phyloP scores from a whole-genome alignment of 768 basidiomycete species.

The Xerocomellus amylosporus region DNA sequence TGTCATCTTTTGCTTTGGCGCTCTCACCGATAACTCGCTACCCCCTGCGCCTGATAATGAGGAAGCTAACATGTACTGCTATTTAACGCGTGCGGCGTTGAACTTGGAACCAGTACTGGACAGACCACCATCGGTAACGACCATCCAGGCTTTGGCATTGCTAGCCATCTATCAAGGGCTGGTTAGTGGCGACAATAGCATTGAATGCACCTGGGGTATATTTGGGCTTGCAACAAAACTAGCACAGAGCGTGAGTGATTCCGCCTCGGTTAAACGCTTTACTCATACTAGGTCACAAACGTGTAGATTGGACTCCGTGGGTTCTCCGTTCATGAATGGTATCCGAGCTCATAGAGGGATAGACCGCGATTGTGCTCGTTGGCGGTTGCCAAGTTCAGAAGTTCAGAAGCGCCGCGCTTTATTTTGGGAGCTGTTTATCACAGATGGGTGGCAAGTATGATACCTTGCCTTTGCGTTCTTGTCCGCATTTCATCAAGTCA shows the following conservation, averaged over 20 bases:
- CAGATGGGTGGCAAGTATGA: constrained; percentile 70
- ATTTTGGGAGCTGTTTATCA: constrained; percentile 74
- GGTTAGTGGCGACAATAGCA: constrained; percentile 64
- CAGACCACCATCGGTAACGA: constrained; percentile 66
- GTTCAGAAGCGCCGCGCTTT: constrained; percentile 69
- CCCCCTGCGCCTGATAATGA: constrained; percentile 53
- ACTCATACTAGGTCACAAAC: constrained; percentile 2
- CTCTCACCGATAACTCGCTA: constrained; percentile 52
- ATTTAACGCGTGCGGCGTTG: constrained; percentile 62
- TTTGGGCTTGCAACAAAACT: constrained; percentile 65
- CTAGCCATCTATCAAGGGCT: constrained; percentile 73
- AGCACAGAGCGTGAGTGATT: constrained; percentile 59
- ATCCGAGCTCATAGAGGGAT: constrained; percentile 13
- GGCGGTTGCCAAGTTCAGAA: constrained; percentile 57
- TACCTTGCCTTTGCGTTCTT: neutral
- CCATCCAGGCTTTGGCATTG: constrained; percentile 62
- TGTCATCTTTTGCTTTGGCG: constrained; percentile 61
- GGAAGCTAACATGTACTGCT: constrained; percentile 52
- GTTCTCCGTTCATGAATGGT: constrained; percentile 26
- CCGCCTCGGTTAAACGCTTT: neutral
- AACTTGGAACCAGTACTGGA: constrained; percentile 68
- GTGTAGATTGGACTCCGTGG: constrained; percentile 64
- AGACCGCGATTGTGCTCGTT: constrained; percentile 75
- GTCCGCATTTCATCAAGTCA: neutral
- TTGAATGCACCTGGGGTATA: constrained; percentile 64